Conservation (phyloP, 305 asterid species). For the Fraxinus albicans region DNA sequence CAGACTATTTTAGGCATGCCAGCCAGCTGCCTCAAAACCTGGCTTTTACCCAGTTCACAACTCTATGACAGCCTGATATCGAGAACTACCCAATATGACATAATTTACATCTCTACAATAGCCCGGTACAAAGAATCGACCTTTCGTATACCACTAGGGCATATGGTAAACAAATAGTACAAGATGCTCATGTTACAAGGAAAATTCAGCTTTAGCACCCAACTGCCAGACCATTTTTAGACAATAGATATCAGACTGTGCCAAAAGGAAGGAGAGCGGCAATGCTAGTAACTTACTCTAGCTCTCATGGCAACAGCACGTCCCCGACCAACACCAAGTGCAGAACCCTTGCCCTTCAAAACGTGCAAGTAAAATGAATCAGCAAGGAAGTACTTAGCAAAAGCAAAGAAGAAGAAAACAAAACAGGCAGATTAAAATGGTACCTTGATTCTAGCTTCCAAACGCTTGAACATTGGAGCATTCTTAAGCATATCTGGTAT, state of each 20-base stretch:
- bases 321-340: constrained; percentile 94
- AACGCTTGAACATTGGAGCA: constrained; percentile 95
- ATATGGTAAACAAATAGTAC: not conserved
- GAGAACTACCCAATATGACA: not conserved
- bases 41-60: not conserved
- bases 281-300: constrained; percentile 48
- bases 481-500: constrained; percentile 97
- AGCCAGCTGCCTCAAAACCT: not conserved
- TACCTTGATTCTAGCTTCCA: constrained; percentile 94
- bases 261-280: not conserved
- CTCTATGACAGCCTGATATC: not conserved
- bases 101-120: not conserved
- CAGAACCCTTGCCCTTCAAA: constrained; percentile 84
- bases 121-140: not conserved
- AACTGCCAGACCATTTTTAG: not conserved
- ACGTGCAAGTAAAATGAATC: constrained; percentile 16
- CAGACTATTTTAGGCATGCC: not conserved
- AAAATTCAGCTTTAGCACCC: not conserved
- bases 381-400: constrained; percentile 13
- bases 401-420: constrained; percentile 1
- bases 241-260: not conserved
- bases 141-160: not conserved
- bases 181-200: not conserved
- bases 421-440: constrained; percentile 4
- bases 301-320: constrained; percentile 98